Evolutionary conservation across 225 moss, liverwort and hornwort species (phyloP), one percentile per base, ranked within the genome.

Genomic region (Marchantia polymorpha): DNA sequence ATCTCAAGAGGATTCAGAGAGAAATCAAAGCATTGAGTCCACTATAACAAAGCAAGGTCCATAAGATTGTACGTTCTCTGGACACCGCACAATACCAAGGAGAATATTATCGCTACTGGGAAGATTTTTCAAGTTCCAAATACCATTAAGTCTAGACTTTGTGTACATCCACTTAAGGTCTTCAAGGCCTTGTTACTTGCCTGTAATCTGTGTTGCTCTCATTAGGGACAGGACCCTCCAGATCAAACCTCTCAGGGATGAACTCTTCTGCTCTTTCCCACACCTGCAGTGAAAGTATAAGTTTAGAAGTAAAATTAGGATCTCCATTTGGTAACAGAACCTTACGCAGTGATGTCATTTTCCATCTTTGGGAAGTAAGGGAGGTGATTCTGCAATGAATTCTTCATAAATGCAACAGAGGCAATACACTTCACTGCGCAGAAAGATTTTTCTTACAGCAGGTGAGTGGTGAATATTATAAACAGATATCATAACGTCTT

Each of bases 401-500:
- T 31, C 12, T 2, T 39, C 16, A 16, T 30, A 31, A 26, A 13
- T 68, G 30, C 39, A 11, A 12, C 30, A 68, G 66, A 4, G 10
- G 14, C 12, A 39, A 1, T 30, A 25, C 10, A 39, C 30, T 39
- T 68, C 31, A 31, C 12, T 50, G 8, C 15, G 73, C 27, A 53
- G 27, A 54, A 13, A 46, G 9, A 19, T 20, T 1, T 59, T 2
- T 17, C 22, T 87, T 64, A 96, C 96, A 73, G 82, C 81, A n/a
- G 99, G 88, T 79, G 99, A 99, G 68, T 92, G 99, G 80, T 99
- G 99, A 77, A 99, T 89, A 67, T 99, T 99, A 81, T 99, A 99
- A 47, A 99, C 95, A n/a, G 99, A 99, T 79, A 99, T 99, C 99
- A 99, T 99, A 52, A 99, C 93, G 76, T 99, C 99, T 85, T 99